These are phyloP conservation scores for Apostasia ramifera DNA, from an alignment of 106 monocot species.

Conservation along the genomic window DNA sequence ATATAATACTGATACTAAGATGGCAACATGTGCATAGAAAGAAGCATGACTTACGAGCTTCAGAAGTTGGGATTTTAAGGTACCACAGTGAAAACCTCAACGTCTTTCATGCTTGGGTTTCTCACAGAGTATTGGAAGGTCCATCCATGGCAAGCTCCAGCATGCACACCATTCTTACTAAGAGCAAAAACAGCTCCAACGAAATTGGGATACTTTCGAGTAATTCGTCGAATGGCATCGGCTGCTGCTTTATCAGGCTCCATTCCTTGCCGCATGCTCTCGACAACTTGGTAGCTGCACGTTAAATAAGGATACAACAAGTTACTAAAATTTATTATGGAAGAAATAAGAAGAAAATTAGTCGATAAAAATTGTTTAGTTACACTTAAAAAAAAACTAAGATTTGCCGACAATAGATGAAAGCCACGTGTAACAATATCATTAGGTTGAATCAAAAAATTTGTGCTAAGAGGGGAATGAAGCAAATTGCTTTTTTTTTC, in stretches of 20 bases:
- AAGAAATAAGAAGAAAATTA: no score
- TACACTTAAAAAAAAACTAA: no score
- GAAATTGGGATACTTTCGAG: slow-evolving; percentile 68
- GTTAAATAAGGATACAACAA: neutral
- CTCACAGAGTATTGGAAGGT: slow-evolving; percentile 85
- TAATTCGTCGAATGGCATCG: slow-evolving; percentile 70
- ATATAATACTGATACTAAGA: no score
- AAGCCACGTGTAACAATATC: no score
- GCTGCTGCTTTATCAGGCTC: slow-evolving; percentile 57
- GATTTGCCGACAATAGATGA: no score
- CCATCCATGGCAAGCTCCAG: slow-evolving; percentile 90
- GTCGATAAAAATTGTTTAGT: no score
- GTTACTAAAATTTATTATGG: no score
- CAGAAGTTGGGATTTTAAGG: slow-evolving; percentile 14
- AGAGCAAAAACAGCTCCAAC: slow-evolving; percentile 79
- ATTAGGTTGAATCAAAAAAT: no score
- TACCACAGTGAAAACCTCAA: slow-evolving; percentile 59
- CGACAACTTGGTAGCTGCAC: slow-evolving; percentile 84
- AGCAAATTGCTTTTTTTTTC: no score
- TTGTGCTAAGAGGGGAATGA: no score
- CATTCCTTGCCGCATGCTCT: slow-evolving; percentile 89
- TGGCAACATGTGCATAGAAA: no score
- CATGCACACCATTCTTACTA: slow-evolving; percentile 63
- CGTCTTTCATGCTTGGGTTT: slow-evolving; percentile 51
- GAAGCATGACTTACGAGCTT: no score